phyloP scores from a whole-genome alignment of 352 stramenopile genomes.

The Phytophthora hibernalis region DNA sequence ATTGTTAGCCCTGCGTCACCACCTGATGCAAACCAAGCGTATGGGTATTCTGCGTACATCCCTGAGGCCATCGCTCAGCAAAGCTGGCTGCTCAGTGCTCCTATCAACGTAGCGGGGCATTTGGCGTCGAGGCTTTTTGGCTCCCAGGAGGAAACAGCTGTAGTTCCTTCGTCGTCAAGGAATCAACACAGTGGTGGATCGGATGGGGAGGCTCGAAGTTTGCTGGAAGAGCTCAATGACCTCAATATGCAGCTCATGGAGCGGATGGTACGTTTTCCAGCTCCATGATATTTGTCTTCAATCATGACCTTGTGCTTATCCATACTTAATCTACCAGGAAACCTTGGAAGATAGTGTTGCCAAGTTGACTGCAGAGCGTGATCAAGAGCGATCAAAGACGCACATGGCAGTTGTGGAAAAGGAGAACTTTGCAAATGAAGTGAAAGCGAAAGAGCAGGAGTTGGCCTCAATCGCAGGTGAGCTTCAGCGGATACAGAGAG shows the following conservation, averaged over 20 bases:
- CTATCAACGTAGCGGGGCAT: conserved; percentile 67
- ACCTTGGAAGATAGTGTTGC: conserved; percentile 74
- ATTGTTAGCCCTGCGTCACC: conserved; percentile 41
- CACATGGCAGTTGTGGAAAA: conserved; percentile 74
- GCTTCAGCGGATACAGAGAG: conserved; percentile 75
- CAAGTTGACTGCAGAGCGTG: conserved; percentile 75
- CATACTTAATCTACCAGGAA: conserved; percentile 49
- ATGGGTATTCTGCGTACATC: conserved; percentile 49
- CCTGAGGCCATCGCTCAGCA: conserved; percentile 59
- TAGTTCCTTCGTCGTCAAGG: conserved; percentile 29
- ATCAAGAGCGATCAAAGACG: conserved; percentile 74
- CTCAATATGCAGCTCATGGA: conserved; percentile 88
- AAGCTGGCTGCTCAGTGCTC: conserved; percentile 71
- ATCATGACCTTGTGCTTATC: not conserved
- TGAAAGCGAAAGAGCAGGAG: conserved; percentile 61
- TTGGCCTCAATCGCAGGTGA: conserved; percentile 57
- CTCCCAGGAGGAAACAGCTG: conserved; percentile 44
- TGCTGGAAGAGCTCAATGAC: conserved; percentile 84
- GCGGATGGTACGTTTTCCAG: conserved; percentile 55
- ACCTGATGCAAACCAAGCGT: conserved; percentile 11
- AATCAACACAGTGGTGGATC: conserved; percentile 29
- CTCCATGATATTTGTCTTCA: not conserved
- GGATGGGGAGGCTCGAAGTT: conserved; percentile 62
- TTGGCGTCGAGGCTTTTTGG: conserved; percentile 79
- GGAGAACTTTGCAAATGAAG: conserved; percentile 56